Conservation (phyloP, 1,139 yeast species). For the Kodamaea sp. region DNA sequence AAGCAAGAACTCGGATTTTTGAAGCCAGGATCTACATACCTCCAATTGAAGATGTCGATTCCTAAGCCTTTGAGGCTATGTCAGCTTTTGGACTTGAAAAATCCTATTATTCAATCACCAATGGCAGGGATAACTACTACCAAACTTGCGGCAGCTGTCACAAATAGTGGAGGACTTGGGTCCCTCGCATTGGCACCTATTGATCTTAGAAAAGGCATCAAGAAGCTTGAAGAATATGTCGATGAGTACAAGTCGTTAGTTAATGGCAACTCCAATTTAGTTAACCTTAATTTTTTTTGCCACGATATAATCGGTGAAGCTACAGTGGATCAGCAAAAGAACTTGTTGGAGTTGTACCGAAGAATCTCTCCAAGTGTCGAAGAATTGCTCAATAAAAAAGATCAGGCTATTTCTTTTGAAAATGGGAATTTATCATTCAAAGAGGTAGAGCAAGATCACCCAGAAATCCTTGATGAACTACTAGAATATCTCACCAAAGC, state of each 20-base stretch:
- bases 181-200: constrained; percentile 44
- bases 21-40: too few species aligned
- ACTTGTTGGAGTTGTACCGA: constrained; percentile 27
- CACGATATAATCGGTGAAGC: constrained; percentile 31
- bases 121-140: constrained; percentile 55
- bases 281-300: constrained; percentile 51
- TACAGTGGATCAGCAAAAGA: constrained; percentile 17
- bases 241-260: constrained; percentile 16
- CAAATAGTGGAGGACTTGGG: constrained; percentile 46
- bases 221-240: constrained; percentile 15
- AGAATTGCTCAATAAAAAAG: neutral
- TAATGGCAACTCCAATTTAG: constrained; percentile 13
- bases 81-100: constrained; percentile 19
- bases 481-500: constrained; percentile 12
- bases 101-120: constrained; percentile 52
- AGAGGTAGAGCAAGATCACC: constrained; percentile 24
- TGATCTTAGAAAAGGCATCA: constrained; percentile 21
- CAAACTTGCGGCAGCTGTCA: constrained; percentile 39
- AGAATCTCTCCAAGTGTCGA: neutral
- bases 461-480: constrained; percentile 6
- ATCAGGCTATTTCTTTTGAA: constrained; percentile 10
- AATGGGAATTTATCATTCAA: constrained; percentile 39
- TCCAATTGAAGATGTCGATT: too few species aligned
- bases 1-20: too few species aligned
- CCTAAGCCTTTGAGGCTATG: too few species aligned